Evolutionary conservation across 495 filamentous ascomycete species (phyloP), one percentile per base, ranked within the genome.

Genomic region (Lasiosphaeria ovina): DNA sequence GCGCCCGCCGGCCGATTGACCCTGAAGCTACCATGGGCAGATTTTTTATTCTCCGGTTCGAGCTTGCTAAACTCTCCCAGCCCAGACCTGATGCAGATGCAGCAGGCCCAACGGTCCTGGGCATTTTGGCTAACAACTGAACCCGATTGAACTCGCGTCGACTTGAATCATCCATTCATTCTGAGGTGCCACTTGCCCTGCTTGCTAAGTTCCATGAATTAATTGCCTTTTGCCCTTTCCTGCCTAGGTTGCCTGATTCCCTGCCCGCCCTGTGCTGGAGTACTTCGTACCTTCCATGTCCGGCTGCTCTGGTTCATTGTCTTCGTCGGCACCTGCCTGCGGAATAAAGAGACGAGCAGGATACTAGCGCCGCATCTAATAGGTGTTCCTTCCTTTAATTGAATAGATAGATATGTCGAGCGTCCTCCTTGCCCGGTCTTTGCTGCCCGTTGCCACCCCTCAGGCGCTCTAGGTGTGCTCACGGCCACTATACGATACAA

Each of bases 281-380:
- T 52, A 35, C 6, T 38, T 54, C 53, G 55, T 53, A 65, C 69
- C 67, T 73, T 73, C 69, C 69, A 59, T 64, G 67, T 73, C 71
- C 67, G 69, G 69, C 57, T 66, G 54, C 64, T 63, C 51, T 47
- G 44, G 44, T n/a, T 65, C 66, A 69, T 72, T 73, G 67, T 64
- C 65, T 64, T 66, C 65, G 62, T 59, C 60, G 52, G 54, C 60
- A 51, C 55, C 60, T 64, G 54, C 58, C 65, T 38, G 56, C 32
- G 51, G 67, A 70, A 72, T 72, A 72, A 73, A 73, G 71, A 72
- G 65, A 60, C 53, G 36, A 16, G 24, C 49, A 52, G 38, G 38
- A 24, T 24, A 24, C 53, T 59, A 36, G 42, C 44, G n/a, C 36
- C 58, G 16, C 44, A 7, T 62, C 61, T 63, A 66, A 68, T 66